Evolutionary conservation across 1,139 yeast species (phyloP), one percentile per base, ranked within the genome.

Genomic region (Schwanniomyces etchellsii): DNA sequence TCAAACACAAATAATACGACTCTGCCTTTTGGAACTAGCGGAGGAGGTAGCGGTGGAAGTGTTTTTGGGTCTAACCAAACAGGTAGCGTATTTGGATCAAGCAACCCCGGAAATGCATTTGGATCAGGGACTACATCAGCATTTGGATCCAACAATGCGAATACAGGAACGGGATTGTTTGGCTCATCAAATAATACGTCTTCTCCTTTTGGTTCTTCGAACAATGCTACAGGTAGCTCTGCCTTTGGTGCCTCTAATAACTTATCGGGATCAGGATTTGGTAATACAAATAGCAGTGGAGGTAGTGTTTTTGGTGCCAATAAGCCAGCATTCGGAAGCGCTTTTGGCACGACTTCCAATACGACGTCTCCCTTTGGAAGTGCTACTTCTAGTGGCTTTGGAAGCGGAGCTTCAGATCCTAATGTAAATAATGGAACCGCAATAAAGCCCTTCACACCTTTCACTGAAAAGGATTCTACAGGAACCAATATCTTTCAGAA

Each of bases 391-490:
- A 47, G 57, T 10, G 48, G 53, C 12, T 45, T 45, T 33, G 53
- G 54, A 4, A 45, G 40, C 5, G 40, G 48, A 18, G 50, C 65
- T 4, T 61, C 62, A 7, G 47, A 60, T 25, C 38, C 55, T 27
- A 55, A 49, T 31, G 53, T 50, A 25, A 70, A 70, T 44, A 77
- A 76, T 42, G 96, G 96, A 20, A 84, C 96, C 2, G 76, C 80
- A 0, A 59, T 72, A 31, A 76, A 74, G 45, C 86, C 95, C 3
- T 81, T 75, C 47, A 64, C 76, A 22, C 70, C 83, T 2, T 66
- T 55, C 38, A 63, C 67, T 25, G 97, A 91, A 51, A 84, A 83
- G 50, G 98, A 91, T 47, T 57, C 77, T 13, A 63, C 74, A 3
- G 64, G 77, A 28, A 74, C 75, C 20, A 77, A 73, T 43, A 59